These are phyloP conservation scores for Euphrasia confusa DNA, from an alignment of 257 asterid species.

Conservation along the genomic window DNA sequence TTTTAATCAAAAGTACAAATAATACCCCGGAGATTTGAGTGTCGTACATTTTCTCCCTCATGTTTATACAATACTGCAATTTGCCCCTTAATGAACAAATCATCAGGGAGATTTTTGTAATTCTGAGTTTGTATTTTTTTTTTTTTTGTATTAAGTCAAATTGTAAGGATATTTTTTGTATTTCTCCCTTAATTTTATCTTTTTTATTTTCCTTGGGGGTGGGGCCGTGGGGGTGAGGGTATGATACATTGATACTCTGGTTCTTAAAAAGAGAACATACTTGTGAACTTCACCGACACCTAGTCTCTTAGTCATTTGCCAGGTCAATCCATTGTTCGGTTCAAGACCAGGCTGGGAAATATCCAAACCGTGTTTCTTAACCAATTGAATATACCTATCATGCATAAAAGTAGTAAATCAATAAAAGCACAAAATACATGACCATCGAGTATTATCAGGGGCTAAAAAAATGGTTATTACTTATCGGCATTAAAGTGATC, in stretches of 20 bases:
- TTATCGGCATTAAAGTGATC: slow-evolving; percentile 88
- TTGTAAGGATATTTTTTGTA: no score
- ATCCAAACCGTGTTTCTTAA: slow-evolving; percentile 85
- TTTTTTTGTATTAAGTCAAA: no score
- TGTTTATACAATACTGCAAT: no score
- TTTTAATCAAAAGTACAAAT: slow-evolving; percentile 41
- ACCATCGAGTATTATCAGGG: not conserved
- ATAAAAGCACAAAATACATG: not conserved
- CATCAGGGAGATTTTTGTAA: no score
- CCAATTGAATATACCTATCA: slow-evolving; percentile 79
- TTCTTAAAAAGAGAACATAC: slow-evolving; percentile 38
- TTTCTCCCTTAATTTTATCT: no score
- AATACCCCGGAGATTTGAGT: slow-evolving; percentile 21
- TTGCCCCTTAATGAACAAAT: no score
- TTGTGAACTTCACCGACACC: slow-evolving; percentile 98
- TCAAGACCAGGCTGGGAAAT: slow-evolving; percentile 99
- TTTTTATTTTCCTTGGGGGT: no score
- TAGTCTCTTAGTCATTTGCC: slow-evolving; percentile 99
- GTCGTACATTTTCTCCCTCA: no score
- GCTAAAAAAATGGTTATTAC: slow-evolving; percentile 32
- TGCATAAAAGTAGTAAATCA: slow-evolving; percentile 9
- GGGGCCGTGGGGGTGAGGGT: not conserved
- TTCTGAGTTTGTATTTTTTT: no score
- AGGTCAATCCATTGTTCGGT: slow-evolving; percentile 96
- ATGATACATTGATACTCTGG: not conserved